Evolutionary conservation across 192 early-diverging fungal species (phyloP).

Genomic region (Backusella westeae): DNA sequence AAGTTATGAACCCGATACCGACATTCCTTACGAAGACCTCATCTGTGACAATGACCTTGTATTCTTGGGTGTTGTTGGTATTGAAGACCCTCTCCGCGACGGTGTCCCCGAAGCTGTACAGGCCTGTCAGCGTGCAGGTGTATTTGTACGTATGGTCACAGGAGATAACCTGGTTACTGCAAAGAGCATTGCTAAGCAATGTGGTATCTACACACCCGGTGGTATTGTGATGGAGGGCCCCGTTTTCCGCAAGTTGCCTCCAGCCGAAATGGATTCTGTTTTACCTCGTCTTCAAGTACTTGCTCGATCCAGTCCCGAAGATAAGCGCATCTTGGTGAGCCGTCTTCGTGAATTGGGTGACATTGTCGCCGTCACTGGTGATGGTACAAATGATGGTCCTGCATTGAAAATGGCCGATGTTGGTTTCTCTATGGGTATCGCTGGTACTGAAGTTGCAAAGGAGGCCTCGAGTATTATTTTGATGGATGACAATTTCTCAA

Average conservation of each 20-base stretch:
- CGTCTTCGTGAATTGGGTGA: conserved; percentile 86
- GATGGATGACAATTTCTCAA: conserved; percentile 98
- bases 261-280: conserved; percentile 82
- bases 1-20: conserved; percentile 34
- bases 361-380: conserved; percentile 97
- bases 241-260: conserved; percentile 79
- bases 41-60: conserved; percentile 59
- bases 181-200: conserved; percentile 88
- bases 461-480: conserved; percentile 96
- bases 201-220: conserved; percentile 84
- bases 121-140: conserved; percentile 84
- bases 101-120: conserved; percentile 91
- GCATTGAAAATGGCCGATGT: conserved; percentile 95
- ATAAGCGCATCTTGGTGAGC: conserved; percentile 93
- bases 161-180: conserved; percentile 96
- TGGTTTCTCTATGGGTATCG: conserved; percentile 98
- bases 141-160: conserved; percentile 97
- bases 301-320: conserved; percentile 91
- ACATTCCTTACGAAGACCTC: conserved; percentile 51
- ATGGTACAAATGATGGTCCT: conserved; percentile 97
- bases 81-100: conserved; percentile 92
- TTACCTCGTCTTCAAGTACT: conserved; percentile 91
- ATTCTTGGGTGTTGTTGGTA: conserved; percentile 88
- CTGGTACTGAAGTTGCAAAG: conserved; percentile 98
- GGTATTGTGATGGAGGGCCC: conserved; percentile 95